Evolutionary conservation across 805 yeast species (phyloP).

Genomic region (Candida suzukii): DNA sequence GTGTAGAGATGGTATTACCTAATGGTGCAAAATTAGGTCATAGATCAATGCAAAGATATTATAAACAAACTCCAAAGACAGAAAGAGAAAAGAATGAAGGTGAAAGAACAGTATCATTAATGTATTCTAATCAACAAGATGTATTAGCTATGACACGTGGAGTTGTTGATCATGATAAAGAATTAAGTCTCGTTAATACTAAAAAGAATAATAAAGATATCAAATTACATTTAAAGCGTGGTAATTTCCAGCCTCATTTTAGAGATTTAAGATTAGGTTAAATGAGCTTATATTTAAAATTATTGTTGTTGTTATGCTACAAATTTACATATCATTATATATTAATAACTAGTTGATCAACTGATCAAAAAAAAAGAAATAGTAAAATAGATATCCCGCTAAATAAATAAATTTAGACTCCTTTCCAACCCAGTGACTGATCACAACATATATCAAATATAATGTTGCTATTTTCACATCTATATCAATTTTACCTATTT

Average conservation of each 20-base stretch:
- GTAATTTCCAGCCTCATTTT: slow-evolving; percentile 72
- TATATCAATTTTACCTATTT: too few species aligned
- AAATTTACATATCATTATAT: too few species aligned
- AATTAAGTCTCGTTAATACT: slow-evolving; percentile 18
- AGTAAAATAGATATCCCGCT: too few species aligned
- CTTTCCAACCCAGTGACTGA: too few species aligned
- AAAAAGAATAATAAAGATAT: slow-evolving; percentile 23
- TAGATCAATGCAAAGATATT: slow-evolving; percentile 59
- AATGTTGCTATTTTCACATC: too few species aligned
- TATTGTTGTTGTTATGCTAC: too few species aligned
- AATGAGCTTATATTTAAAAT: too few species aligned
- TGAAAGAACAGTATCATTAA: slow-evolving; percentile 40
- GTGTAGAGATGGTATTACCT: slow-evolving; percentile 64
- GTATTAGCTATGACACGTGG: slow-evolving; percentile 2
- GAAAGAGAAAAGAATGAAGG: slow-evolving; percentile 48
- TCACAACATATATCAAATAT: too few species aligned
- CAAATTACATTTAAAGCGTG: slow-evolving; percentile 48
- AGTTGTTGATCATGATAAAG: slow-evolving; percentile 38
- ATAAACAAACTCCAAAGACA: slow-evolving; percentile 50
- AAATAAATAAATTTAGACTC: too few species aligned
- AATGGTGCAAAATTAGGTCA: slow-evolving; percentile 77
- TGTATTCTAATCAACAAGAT: slow-evolving; percentile 12
- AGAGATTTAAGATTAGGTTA: slow-evolving; percentile 40
- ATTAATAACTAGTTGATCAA: too few species aligned
- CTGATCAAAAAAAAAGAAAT: too few species aligned